Evolutionary conservation across 352 stramenopile species (phyloP).

Genomic region (Hyaloperonospora arabidopsidis): DNA sequence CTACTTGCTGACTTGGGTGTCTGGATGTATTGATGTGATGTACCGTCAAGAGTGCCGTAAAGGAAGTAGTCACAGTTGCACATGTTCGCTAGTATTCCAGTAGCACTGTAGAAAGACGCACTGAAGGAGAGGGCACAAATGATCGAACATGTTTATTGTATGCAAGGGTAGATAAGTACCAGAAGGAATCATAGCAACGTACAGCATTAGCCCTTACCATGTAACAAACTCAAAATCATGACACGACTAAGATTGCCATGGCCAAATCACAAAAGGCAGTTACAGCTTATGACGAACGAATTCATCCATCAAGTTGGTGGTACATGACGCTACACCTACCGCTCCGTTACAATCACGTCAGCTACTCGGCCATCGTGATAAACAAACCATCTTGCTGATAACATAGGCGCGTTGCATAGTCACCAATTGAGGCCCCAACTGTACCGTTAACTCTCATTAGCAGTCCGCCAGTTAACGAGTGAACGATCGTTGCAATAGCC

Average conservation of each 20-base stretch:
- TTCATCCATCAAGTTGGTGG: neutral
- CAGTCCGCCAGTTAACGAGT: slow-evolving; percentile 56
- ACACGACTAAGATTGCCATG: no score
- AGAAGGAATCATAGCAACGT: no score
- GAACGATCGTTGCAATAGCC: slow-evolving; percentile 68
- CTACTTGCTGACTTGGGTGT: neutral
- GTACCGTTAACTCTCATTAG: slow-evolving; percentile 79
- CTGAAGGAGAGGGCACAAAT: no score
- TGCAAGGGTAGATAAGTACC: no score
- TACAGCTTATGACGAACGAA: no score
- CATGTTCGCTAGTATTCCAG: slow-evolving; percentile 7
- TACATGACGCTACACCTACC: no score
- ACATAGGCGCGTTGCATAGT: slow-evolving; percentile 51
- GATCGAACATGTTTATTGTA: no score
- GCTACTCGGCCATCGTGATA: slow-evolving; percentile 52
- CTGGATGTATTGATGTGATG: slow-evolving; percentile 14
- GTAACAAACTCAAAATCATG: no score
- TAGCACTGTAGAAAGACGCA: no score
- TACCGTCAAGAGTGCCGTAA: slow-evolving; percentile 16
- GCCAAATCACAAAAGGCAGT: no score
- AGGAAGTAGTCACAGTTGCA: slow-evolving; percentile 12
- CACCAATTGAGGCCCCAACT: slow-evolving; percentile 58
- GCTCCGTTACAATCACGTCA: no score
- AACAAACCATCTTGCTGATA: slow-evolving; percentile 72
- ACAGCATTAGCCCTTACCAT: no score